Evolutionary conservation across 495 filamentous ascomycete species (phyloP).

Genomic region (Xylaria nigripes): DNA sequence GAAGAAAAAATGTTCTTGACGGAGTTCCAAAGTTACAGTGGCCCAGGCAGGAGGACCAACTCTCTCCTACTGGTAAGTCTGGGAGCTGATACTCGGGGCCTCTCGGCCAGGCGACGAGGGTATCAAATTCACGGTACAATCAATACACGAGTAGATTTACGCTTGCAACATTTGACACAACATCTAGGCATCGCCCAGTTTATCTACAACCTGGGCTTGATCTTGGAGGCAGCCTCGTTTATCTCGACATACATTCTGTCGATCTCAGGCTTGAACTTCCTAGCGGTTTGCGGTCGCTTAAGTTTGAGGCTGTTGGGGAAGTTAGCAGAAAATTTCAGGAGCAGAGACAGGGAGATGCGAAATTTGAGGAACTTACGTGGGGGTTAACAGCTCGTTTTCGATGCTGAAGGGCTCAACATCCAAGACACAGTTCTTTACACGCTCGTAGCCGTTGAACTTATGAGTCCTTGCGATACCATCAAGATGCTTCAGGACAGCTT

Average conservation of each 20-base stretch:
- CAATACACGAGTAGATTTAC: no score
- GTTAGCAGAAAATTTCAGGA: slow-evolving; percentile 32
- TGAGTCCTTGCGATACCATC: slow-evolving; percentile 73
- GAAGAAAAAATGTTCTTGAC: no score
- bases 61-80: no score
- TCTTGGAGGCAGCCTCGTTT: slow-evolving; percentile 21
- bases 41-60: no score
- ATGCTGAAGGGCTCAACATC: slow-evolving; percentile 86
- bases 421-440: slow-evolving; percentile 64
- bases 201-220: slow-evolving; percentile 37
- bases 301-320: slow-evolving; percentile 64
- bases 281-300: slow-evolving; percentile 83
- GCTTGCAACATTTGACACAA: no score
- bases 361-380: slow-evolving; percentile 65
- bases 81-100: no score
- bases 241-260: slow-evolving; percentile 76
- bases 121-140: no score
- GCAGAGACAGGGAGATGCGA: not conserved
- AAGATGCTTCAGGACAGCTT: slow-evolving; percentile 69
- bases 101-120: no score
- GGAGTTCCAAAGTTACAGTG: no score
- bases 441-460: slow-evolving; percentile 85
- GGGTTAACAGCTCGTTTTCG: slow-evolving; percentile 90
- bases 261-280: slow-evolving; percentile 63
- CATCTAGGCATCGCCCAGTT: no score